Evolutionary conservation across 2,329 filamentous ascomycete genomes (phyloP).

Genomic region (Geosmithia putterillii): DNA sequence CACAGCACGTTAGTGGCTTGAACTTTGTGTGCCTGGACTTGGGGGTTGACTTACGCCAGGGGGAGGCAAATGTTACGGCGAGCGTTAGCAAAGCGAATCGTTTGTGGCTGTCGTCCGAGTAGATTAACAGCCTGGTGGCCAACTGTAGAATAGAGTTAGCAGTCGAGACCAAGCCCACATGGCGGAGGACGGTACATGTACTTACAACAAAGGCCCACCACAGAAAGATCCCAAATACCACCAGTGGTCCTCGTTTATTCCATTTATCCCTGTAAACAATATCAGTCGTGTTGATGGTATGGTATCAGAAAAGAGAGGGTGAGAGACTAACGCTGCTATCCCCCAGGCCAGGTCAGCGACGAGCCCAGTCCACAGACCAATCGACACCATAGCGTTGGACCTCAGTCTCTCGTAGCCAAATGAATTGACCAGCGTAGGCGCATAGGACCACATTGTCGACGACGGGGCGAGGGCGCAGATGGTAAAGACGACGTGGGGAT

Average conservation of each 20-base stretch:
- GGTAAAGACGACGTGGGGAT: background rate
- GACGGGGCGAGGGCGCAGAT: background rate
- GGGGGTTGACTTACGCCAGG: background rate
- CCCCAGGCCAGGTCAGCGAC: background rate
- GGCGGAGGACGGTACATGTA: background rate
- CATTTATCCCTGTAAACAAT: background rate
- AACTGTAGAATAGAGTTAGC: background rate
- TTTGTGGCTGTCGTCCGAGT: background rate
- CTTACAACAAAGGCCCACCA: background rate
- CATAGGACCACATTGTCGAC: background rate
- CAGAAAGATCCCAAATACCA: background rate
- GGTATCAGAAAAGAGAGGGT: too few species aligned
- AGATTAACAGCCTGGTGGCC: background rate
- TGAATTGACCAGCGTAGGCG: background rate
- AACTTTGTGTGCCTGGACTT: background rate
- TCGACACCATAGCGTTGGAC: background rate
- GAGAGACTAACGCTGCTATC: background rate
- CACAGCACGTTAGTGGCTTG: too few species aligned
- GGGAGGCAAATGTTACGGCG: background rate
- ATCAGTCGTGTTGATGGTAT: background rate
- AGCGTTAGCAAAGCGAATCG: background rate
- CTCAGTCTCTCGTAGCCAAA: background rate
- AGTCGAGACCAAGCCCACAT: background rate
- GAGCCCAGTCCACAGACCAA: background rate
- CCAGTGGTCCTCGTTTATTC: background rate